These are phyloP conservation scores for Ascodesmis nigricans DNA, from an alignment of 495 filamentous ascomycete genomes.

Conservation along the genomic window DNA sequence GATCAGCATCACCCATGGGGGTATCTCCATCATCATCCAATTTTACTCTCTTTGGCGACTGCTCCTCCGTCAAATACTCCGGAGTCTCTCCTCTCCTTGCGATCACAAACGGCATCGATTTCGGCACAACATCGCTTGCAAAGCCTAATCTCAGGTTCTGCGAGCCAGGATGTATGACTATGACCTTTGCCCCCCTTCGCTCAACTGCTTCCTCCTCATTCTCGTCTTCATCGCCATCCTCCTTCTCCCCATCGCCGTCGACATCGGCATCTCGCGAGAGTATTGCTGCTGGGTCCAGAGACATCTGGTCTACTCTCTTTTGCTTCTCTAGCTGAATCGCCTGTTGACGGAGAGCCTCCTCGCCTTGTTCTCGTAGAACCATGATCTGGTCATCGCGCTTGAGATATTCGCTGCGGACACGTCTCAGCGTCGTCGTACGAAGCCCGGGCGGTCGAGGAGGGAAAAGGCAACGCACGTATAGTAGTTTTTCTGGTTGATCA, in stretches of 20 bases:
- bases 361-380: slow-evolving; percentile 50
- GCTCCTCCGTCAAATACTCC: slow-evolving; percentile 70
- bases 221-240: slow-evolving; percentile 32
- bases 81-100: slow-evolving; percentile 50
- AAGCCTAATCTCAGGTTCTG: slow-evolving; percentile 86
- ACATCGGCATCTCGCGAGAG: slow-evolving; percentile 28
- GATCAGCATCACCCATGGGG: slow-evolving; percentile 30
- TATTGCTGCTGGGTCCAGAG: slow-evolving; percentile 23
- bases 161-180: slow-evolving; percentile 94
- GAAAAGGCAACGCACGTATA: slow-evolving; percentile 55
- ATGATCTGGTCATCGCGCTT: slow-evolving; percentile 95
- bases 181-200: slow-evolving; percentile 48
- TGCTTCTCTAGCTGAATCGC: slow-evolving; percentile 18
- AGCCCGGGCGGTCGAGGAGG: background rate
- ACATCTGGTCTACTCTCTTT: slow-evolving; percentile 9
- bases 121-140: slow-evolving; percentile 82
- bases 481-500: slow-evolving; percentile 99
- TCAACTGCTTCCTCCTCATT: slow-evolving; percentile 35
- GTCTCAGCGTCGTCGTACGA: background rate
- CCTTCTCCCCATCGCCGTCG: slow-evolving; percentile 34
- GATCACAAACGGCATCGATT: slow-evolving; percentile 81
- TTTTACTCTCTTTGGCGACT: slow-evolving; percentile 72
- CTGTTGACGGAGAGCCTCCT: slow-evolving; percentile 27
- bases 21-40: slow-evolving; percentile 31
- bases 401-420: slow-evolving; percentile 58